A percentile compares a stretch with the other conserved stretches of the same genome.
phyloP scores from a whole-genome alignment of 2,329 filamentous ascomycete species.

The Verruconis gallopava region DNA sequence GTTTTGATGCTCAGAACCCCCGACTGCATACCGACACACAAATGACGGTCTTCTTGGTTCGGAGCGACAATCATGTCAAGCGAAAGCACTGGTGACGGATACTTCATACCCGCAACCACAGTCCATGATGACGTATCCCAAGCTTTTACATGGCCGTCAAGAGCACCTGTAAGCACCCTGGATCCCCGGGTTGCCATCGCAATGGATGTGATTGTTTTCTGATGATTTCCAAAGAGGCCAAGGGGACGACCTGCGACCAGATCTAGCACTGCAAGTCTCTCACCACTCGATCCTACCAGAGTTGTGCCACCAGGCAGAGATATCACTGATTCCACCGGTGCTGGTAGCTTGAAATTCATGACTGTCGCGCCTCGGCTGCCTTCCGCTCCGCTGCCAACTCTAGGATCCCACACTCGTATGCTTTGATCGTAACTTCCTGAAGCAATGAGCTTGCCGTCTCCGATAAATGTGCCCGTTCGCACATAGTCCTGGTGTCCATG shows the following conservation, averaged over 20 bases:
- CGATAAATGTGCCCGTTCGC: slow-evolving; percentile 51
- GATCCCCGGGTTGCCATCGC: slow-evolving; percentile 68
- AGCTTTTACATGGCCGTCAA: slow-evolving; percentile 94
- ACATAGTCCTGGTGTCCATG: slow-evolving; percentile 88
- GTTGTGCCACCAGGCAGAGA: slow-evolving; percentile 78
- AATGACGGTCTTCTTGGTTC: slow-evolving; percentile 69
- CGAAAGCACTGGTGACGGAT: slow-evolving; percentile 79
- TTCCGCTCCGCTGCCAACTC: slow-evolving; percentile 40
- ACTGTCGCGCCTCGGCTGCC: slow-evolving; percentile 41
- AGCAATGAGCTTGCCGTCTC: slow-evolving; percentile 49
- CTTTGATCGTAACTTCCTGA: slow-evolving; percentile 93
- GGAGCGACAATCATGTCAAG: slow-evolving; percentile 70
- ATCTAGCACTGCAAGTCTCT: slow-evolving; percentile 81
- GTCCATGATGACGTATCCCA: slow-evolving; percentile 94
- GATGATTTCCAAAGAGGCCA: slow-evolving; percentile 81
- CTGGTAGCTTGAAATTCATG: slow-evolving; percentile 92
- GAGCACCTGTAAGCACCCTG: slow-evolving; percentile 71
- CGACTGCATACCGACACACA: slow-evolving; percentile 89
- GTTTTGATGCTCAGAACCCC: slow-evolving; percentile 86
- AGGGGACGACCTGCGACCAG: slow-evolving; percentile 81
- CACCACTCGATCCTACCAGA: slow-evolving; percentile 71
- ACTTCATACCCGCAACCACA: slow-evolving; percentile 88
- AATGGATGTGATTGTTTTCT: slow-evolving; percentile 90
- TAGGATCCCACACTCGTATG: slow-evolving; percentile 84
- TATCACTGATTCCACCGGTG: slow-evolving; percentile 77